Evolutionary conservation across 306 rosid species (phyloP), one percentile per base, ranked within the genome.

Genomic region (Abrus precatorius): DNA sequence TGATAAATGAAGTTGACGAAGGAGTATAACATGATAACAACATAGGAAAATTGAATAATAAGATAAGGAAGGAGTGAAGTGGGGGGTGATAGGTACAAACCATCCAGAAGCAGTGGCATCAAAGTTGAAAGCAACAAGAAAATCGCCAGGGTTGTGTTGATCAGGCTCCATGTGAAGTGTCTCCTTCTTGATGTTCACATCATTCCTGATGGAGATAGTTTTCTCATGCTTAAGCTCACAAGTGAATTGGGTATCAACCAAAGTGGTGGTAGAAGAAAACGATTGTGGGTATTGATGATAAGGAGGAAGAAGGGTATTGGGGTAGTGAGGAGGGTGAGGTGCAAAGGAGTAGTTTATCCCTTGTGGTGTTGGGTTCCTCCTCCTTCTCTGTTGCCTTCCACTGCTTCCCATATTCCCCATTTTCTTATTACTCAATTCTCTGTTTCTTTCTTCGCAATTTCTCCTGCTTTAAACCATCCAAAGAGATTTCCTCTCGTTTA

Each of bases 31-130:
- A 20, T 20, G 20, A 20, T 20, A 20, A 20, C 20, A 20, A 20
- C 20, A 20, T 20, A 20, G 20, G 20, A 20, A 20, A 20, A 20
- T 20, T 20, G 20, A 20, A 20, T 20, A 36, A 36, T 36, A 36
- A 36, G 4, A 36, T 36, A 36, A 36, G 40, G 40, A 36, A 36
- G 40, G 20, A 20, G 20, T 20, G 20, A 20, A 20, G 20, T 20
- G 20, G 20, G 20, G 20, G 20, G 20, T 20, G 20, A 20, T 36
- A 36, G 40, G 40, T 60, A 60, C 20, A 20, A 20, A 20, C 64
- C 66, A 60, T 60, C 66, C 66, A 30, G 66, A 41, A 60, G 66
- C 66, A 60, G 41, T 60, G 41, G 41, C 43, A 60, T 60, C 66
- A 60, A 30, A 60, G 66, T 41, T 60, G 66, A 60, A 60, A 60